Percentiles rank a stretch among this genome's conserved stretches.
phyloP scores from a whole-genome alignment of 2,329 filamentous ascomycete species.

The Pseudocercospora fuligena region DNA sequence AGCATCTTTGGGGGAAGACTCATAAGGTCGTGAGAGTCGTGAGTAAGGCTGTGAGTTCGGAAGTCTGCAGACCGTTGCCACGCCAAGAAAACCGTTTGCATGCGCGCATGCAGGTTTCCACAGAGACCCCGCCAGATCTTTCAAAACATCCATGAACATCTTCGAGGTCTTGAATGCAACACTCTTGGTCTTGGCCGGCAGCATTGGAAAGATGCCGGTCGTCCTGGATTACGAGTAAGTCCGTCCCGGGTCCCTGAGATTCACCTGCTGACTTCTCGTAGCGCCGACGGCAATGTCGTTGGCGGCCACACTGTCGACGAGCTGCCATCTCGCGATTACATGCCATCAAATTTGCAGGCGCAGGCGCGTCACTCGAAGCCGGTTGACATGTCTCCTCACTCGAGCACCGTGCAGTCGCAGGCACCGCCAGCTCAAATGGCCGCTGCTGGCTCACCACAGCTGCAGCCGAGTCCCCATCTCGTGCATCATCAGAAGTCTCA shows the following conservation, averaged over 20 bases:
- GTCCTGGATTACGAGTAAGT: slow-evolving; percentile 27
- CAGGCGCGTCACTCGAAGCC: background rate
- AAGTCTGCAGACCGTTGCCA: background rate
- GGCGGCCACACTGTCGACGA: slow-evolving; percentile 27
- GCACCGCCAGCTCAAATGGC: background rate
- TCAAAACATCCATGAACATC: background rate
- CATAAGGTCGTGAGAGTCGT: background rate
- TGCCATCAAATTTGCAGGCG: background rate
- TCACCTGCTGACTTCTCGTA: slow-evolving; percentile 10
- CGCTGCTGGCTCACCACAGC: background rate
- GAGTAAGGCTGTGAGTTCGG: background rate
- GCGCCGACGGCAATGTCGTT: slow-evolving; percentile 26
- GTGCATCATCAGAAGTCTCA: background rate
- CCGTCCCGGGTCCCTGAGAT: background rate
- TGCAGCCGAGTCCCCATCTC: background rate
- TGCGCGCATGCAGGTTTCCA: slow-evolving; percentile 15
- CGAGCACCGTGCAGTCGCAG: background rate
- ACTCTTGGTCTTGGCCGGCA: background rate
- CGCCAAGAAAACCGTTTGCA: slow-evolving; percentile 27
- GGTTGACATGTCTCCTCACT: background rate
- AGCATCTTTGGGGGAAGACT: slow-evolving; percentile 22
- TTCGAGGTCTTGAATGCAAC: background rate
- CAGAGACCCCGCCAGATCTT: slow-evolving; percentile 1
- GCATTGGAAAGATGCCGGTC: slow-evolving; percentile 21
- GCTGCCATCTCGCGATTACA: slow-evolving; percentile 15